A percentile compares a stretch with the other conserved stretches of the same genome.
Evolutionary conservation across 345 rosid genomes (phyloP).

Genomic region (Hibiscus tridactylites): DNA sequence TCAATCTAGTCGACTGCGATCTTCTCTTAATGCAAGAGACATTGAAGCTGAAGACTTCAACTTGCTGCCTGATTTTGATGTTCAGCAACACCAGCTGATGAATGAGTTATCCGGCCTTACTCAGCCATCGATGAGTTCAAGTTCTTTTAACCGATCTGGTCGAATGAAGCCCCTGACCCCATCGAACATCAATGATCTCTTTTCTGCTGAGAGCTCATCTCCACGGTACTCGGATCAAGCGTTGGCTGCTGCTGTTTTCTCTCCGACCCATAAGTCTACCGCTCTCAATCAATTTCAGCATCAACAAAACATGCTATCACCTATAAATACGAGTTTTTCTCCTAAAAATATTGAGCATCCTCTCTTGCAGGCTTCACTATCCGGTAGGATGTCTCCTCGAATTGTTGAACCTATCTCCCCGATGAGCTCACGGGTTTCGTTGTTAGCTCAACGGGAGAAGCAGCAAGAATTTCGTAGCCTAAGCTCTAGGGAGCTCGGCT

Average conservation of each 20-base stretch:
- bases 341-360: constrained; percentile 61
- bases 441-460: constrained; percentile 64
- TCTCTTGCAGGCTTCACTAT: constrained; percentile 40
- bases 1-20: constrained; percentile 82
- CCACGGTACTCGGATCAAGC: constrained; percentile 11
- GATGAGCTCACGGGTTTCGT: constrained; percentile 50
- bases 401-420: constrained; percentile 75
- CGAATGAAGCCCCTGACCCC: constrained; percentile 66
- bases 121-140: constrained; percentile 39
- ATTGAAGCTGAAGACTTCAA: constrained; percentile 53
- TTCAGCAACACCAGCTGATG: constrained; percentile 57
- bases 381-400: constrained; percentile 90
- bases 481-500: constrained; percentile 59
- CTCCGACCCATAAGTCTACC: background rate
- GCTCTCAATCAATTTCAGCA: constrained; percentile 14
- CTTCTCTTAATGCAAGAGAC: constrained; percentile 75
- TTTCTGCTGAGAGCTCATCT: constrained; percentile 41
- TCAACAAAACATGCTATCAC: constrained; percentile 70
- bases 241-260: background rate
- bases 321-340: constrained; percentile 51
- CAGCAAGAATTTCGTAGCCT: constrained; percentile 63
- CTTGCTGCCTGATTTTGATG: constrained; percentile 60
- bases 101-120: constrained; percentile 49
- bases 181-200: constrained; percentile 65
- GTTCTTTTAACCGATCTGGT: constrained; percentile 55